Percentiles rank a stretch among this genome's conserved stretches.
phyloP scores from a whole-genome alignment of 2,329 filamentous ascomycete species.

The Sporothrix pallida region DNA sequence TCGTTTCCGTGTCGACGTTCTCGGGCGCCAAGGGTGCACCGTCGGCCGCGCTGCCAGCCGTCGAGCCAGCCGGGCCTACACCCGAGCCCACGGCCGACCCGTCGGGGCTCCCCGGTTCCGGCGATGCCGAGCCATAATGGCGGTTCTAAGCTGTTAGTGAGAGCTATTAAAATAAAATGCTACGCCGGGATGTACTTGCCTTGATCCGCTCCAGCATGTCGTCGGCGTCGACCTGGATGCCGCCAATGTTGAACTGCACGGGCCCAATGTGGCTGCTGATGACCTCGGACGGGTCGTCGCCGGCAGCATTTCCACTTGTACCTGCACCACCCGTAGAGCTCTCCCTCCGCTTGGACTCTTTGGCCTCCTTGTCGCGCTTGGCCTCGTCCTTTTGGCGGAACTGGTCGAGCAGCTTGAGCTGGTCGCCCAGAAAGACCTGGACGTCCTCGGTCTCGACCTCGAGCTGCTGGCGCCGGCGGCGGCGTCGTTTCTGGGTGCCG shows the following conservation, averaged over 20 bases:
- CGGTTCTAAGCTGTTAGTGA: constrained; percentile 54
- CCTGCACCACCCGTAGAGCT: background rate
- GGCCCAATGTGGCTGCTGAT: constrained; percentile 83
- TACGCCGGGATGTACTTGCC: constrained; percentile 56
- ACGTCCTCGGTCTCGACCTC: constrained; percentile 74
- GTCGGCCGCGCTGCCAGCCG: background rate
- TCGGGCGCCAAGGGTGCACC: constrained; percentile 39
- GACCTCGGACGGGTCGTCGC: constrained; percentile 49
- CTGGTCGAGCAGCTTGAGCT: constrained; percentile 76
- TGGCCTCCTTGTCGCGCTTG: constrained; percentile 47
- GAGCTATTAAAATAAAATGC: constrained; percentile 33
- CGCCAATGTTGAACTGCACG: constrained; percentile 97
- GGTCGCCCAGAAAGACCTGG: constrained; percentile 76
- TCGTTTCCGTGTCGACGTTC: constrained; percentile 59
- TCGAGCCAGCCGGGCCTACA: constrained; percentile 25
- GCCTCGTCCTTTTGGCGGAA: constrained; percentile 58
- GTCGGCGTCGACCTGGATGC: constrained; percentile 93
- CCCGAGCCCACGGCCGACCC: constrained; percentile 45
- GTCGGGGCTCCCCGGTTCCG: constrained; percentile 51
- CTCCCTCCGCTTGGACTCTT: constrained; percentile 43
- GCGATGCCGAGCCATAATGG: constrained; percentile 55
- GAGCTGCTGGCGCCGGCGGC: constrained; percentile 42
- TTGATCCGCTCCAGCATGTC: constrained; percentile 88
- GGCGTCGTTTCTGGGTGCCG: background rate
- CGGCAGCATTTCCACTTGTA: too few species aligned